Conservation (phyloP, 2,329 filamentous ascomycete genomes). For the Neophaeococcomyces aloes region DNA sequence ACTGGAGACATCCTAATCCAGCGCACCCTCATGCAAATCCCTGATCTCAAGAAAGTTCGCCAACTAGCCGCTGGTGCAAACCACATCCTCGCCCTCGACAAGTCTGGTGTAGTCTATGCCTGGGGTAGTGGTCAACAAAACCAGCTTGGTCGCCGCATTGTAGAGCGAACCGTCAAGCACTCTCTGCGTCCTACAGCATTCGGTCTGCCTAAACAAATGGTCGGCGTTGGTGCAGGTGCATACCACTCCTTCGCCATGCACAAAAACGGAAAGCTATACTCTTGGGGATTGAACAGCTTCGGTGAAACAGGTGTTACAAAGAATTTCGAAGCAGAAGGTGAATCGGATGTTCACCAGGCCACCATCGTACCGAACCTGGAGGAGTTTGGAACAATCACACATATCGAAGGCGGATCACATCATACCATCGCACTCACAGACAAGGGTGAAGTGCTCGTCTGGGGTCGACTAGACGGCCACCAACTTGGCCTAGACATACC, state of each 20-base stretch:
- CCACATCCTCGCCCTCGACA: conserved; percentile 59
- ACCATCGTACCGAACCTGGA: conserved; percentile 56
- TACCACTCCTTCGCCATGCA: conserved; percentile 74
- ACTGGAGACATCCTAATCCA: conserved; percentile 34
- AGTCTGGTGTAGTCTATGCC: conserved; percentile 53
- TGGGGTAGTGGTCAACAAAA: conserved; percentile 67
- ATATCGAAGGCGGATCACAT: conserved; percentile 63
- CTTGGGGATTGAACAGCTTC: conserved; percentile 82
- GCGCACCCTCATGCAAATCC: conserved; percentile 33
- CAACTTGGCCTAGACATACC: conserved; percentile 51
- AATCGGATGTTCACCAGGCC: conserved; percentile 62
- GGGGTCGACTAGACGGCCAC: conserved; percentile 50
- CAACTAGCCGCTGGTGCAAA: conserved; percentile 58
- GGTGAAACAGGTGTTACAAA: conserved; percentile 58
- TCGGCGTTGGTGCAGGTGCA: conserved; percentile 56
- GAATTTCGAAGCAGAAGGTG: conserved; percentile 42
- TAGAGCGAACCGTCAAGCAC: conserved; percentile 46
- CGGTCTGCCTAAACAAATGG: conserved; percentile 43
- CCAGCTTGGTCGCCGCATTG: conserved; percentile 52
- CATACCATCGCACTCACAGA: conserved; percentile 55
- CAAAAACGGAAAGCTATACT: conserved; percentile 55
- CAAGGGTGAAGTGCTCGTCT: conserved; percentile 46
- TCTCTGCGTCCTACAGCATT: conserved; percentile 43
- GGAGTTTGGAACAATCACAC: conserved; percentile 41
- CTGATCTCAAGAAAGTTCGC: conserved; percentile 53